These are phyloP conservation scores for Lizanozyma gosingica DNA, from an alignment of 1,139 yeast species.

Conservation along the genomic window DNA sequence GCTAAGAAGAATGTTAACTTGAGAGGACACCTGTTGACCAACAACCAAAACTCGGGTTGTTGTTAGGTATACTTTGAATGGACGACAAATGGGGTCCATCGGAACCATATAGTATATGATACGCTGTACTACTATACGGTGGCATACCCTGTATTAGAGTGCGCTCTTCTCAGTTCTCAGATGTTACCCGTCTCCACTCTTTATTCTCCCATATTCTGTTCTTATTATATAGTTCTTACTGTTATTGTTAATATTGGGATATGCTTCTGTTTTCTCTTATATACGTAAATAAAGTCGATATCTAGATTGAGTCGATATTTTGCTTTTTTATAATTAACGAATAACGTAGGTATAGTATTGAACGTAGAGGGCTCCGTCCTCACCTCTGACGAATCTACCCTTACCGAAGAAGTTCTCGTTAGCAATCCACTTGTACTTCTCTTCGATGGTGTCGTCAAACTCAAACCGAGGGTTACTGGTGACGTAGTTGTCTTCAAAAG, in stretches of 20 bases:
- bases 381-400: slow-evolving; percentile 45
- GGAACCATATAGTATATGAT: no score
- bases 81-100: no score
- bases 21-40: slow-evolving; percentile 79
- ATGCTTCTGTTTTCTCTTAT: no score
- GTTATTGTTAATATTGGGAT: no score
- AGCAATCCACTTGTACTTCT: slow-evolving; percentile 39
- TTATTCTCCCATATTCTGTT: no score
- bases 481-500: slow-evolving; percentile 39
- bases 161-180: no score
- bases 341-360: slow-evolving; percentile 41
- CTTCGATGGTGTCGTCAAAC: slow-evolving; percentile 29
- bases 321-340: slow-evolving; percentile 3
- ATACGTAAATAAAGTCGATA: no score
- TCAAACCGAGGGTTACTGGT: slow-evolving; percentile 36
- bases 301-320: no score
- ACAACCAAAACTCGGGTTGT: slow-evolving; percentile 63
- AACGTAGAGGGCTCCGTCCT: slow-evolving; percentile 31
- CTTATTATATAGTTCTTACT: no score
- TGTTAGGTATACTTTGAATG: slow-evolving; percentile 56
- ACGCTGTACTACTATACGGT: no score
- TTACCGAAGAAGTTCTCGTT: slow-evolving; percentile 39
- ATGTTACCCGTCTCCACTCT: no score
- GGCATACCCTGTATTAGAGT: no score
- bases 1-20: slow-evolving; percentile 59